Percentiles rank a stretch among this genome's conserved stretches.
phyloP scores from a whole-genome alignment of 169 alveolate genomes.

The Hepatocystis sp. region DNA sequence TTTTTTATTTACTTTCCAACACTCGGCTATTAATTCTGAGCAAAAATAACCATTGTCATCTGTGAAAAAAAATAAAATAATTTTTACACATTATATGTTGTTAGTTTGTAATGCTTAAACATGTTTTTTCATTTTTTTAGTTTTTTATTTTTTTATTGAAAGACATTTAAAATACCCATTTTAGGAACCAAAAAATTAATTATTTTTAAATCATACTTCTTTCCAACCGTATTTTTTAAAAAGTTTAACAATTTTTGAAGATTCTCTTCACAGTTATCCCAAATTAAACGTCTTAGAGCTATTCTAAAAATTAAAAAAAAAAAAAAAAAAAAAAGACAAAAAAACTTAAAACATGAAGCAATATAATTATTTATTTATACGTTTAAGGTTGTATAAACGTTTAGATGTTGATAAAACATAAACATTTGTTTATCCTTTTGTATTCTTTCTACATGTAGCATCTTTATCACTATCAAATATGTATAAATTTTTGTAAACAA shows the following conservation, averaged over 20 bases:
- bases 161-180: constrained; percentile 17
- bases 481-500: too few relatives aligned
- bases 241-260: constrained; percentile 29
- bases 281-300: constrained; percentile 44
- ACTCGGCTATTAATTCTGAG: constrained; percentile 63
- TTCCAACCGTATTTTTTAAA: constrained; percentile 56
- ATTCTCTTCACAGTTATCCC: constrained; percentile 65
- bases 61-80: background rate
- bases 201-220: constrained; percentile 45
- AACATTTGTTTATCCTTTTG: too few relatives aligned
- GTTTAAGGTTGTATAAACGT: too few relatives aligned
- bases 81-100: too few relatives aligned
- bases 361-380: too few relatives aligned
- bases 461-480: too few relatives aligned
- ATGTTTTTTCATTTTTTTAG: background rate
- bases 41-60: constrained; percentile 40
- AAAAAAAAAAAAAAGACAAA: too few relatives aligned
- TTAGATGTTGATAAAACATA: too few relatives aligned
- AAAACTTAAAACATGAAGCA: too few relatives aligned
- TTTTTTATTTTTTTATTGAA: background rate
- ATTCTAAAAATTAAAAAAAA: constrained; percentile 36
- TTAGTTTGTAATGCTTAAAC: background rate
- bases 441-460: too few relatives aligned
- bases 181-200: constrained; percentile 33
- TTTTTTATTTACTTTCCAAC: constrained; percentile 59